These are phyloP conservation scores for Macrophomina pseudophaseolina DNA, from an alignment of 2,329 filamentous ascomycete genomes.

Conservation along the genomic window DNA sequence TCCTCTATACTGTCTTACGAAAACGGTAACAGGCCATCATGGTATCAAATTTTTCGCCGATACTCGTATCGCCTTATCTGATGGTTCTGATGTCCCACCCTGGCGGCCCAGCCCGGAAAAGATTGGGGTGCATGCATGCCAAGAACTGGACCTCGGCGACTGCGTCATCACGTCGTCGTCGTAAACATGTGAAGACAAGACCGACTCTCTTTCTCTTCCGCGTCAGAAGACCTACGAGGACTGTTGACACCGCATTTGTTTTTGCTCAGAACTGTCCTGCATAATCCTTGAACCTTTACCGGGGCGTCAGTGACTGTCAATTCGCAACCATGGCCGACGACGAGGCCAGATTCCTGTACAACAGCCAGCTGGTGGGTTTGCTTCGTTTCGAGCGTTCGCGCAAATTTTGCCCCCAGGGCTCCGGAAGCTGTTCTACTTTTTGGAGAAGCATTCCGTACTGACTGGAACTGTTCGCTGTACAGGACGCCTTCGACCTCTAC, in stretches of 20 bases:
- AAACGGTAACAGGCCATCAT: neutral
- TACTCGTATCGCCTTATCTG: constrained; percentile 14
- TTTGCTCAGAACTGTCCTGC: neutral
- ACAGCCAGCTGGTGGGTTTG: constrained; percentile 34
- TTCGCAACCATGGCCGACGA: constrained; percentile 18
- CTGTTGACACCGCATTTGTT: neutral
- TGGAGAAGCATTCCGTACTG: too few relatives aligned
- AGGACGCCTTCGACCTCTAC: constrained; percentile 51
- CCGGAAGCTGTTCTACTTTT: too few relatives aligned
- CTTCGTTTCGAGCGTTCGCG: neutral
- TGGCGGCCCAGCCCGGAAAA: neutral
- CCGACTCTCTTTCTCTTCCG: too few relatives aligned
- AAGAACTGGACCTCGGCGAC: constrained; percentile 9
- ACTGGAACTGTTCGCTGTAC: neutral
- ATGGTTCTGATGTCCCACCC: neutral
- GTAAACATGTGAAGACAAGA: constrained; percentile 1
- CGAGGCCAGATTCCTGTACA: constrained; percentile 39
- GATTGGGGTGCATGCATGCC: constrained; percentile 20
- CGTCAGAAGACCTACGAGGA: too few relatives aligned
- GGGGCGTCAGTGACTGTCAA: neutral
- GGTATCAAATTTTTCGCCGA: neutral
- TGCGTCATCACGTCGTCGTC: neutral
- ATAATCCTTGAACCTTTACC: neutral
- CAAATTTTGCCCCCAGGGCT: too few relatives aligned
- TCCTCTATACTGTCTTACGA: too few relatives aligned